These are phyloP conservation scores for Trypanosoma rangeli DNA, from an alignment of 208 protist species.

Conservation along the genomic window DNA sequence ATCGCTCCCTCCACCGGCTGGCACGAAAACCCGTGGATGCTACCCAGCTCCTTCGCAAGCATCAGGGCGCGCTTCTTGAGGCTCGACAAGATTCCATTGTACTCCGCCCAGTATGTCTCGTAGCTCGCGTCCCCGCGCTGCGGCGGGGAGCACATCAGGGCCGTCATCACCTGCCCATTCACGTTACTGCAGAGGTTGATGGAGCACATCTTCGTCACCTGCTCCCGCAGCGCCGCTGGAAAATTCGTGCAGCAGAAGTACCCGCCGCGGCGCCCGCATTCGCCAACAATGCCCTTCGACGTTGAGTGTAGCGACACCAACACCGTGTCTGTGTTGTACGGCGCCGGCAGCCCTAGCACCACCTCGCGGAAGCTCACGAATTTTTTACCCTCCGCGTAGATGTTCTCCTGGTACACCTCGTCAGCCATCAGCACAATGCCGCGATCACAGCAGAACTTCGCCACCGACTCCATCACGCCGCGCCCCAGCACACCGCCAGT, in stretches of 20 bases:
- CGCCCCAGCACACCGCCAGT: conserved; percentile 92
- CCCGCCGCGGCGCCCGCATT: conserved; percentile 98
- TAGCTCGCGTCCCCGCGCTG: conserved; percentile 90
- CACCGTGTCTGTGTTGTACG: conserved; percentile 64
- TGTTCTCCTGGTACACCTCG: conserved; percentile 99
- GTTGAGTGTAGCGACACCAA: conserved; percentile 96
- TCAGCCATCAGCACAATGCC: conserved; percentile 96
- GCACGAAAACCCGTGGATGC: conserved; percentile 93
- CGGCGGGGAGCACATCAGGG: conserved; percentile 97
- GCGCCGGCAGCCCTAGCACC: conserved; percentile 56
- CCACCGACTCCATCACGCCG: conserved; percentile 80
- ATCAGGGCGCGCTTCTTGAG: conserved; percentile 63
- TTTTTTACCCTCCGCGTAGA: conserved; percentile 90
- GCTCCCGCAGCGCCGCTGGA: conserved; percentile 49
- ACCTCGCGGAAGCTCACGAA: conserved; percentile 93
- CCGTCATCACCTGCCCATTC: conserved; percentile 93
- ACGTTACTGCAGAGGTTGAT: conserved; percentile 97
- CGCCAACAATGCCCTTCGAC: conserved; percentile 98
- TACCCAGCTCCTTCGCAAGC: conserved; percentile 89
- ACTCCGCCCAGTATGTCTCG: conserved; percentile 82
- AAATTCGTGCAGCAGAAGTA: conserved; percentile 95
- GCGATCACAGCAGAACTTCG: conserved; percentile 61
- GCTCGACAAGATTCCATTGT: conserved; percentile 68
- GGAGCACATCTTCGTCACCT: conserved; percentile 96
- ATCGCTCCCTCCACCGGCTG: conserved; percentile 95